phyloP scores from a whole-genome alignment of 2,329 filamentous ascomycete species.

The Aspergillus sp. region DNA sequence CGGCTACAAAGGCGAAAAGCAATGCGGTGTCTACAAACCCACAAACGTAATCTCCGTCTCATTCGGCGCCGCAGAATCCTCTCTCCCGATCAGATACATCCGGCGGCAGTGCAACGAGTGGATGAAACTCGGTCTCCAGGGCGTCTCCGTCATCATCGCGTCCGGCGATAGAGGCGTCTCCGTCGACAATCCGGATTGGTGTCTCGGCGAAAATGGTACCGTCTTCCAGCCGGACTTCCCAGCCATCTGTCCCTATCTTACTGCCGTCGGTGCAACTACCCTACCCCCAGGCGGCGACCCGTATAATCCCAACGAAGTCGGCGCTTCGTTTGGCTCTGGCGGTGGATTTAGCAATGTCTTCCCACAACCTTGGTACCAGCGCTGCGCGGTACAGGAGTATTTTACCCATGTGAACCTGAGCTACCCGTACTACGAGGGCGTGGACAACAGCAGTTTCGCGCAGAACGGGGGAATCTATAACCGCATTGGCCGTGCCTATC shows the following conservation, averaged over 20 bases:
- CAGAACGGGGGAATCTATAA: conserved; percentile 41
- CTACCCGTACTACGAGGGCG: conserved; percentile 32
- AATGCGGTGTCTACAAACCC: conserved; percentile 53
- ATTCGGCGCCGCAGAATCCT: conserved; percentile 56
- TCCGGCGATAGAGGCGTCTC: conserved; percentile 33
- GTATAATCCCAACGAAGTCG: background rate
- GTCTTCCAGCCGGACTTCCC: conserved; percentile 54
- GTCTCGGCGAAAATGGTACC: conserved; percentile 38
- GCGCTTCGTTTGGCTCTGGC: conserved; percentile 36
- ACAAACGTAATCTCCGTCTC: conserved; percentile 60
- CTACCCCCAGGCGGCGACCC: conserved; percentile 21
- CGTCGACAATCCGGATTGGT: conserved; percentile 32
- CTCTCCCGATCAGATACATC: conserved; percentile 56
- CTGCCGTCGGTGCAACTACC: conserved; percentile 45
- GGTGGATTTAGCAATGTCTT: conserved; percentile 52
- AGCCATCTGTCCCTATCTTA: conserved; percentile 54
- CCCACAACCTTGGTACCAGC: conserved; percentile 45
- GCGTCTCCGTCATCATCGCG: conserved; percentile 31
- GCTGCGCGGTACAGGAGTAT: conserved; percentile 42
- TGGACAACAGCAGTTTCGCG: conserved; percentile 31
- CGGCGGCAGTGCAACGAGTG: conserved; percentile 49
- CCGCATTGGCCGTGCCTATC: conserved; percentile 48
- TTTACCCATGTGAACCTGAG: conserved; percentile 32
- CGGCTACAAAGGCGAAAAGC: conserved; percentile 45
- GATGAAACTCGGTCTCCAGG: conserved; percentile 51